Evolutionary conservation across 225 moss, liverwort and hornwort species (phyloP), one percentile per base, ranked within the genome.

Genomic region (Rhytidiadelphus loreus): DNA sequence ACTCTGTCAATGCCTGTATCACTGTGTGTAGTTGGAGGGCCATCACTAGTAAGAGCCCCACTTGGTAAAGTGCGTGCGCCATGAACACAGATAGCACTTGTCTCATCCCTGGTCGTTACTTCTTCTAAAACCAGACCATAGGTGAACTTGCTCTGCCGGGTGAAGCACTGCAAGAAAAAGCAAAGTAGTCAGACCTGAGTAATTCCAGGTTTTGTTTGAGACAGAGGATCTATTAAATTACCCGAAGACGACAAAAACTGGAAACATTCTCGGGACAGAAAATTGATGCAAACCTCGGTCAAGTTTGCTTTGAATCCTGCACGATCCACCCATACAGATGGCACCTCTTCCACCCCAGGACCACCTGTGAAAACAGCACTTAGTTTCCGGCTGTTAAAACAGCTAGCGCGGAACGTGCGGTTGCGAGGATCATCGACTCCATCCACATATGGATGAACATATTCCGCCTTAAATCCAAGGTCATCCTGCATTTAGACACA

Each of bases 21-120:
- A 88, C 98, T 98, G 48, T 98, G 98, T 46, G 96, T 96, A 70
- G 96, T 98, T 82, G 98, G 95, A 32, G 97, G 98, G 59, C 97
- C 96, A 82, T 96, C 95, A 66, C 77, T 92, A 53, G 90, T 88
- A 53, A 92, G 90, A 59, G 89, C 94, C 39, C 97, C 96, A 86
- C 95, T 98, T 68, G 96, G 95, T 61, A 97, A 91, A 84, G 98
- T 94, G 33, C 98, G 95, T 60, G 95, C 93, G 50, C 98, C 98
- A 84, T 93, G 95, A 21, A 93, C 92, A 90, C 97, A 98, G 41
- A 98, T 96, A 23, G 98, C 93, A 83, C 97, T 98, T 8, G 97
- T 97, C 86, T 98, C 98, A 83, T 98, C 97, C 80, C 98, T 93
- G 61, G 97, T 98, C n/a, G 98, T 98, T n/a, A 97, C 96, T 90